Conservation (phyloP, 495 filamentous ascomycete species). For the Aspergillus indologenus region DNA sequence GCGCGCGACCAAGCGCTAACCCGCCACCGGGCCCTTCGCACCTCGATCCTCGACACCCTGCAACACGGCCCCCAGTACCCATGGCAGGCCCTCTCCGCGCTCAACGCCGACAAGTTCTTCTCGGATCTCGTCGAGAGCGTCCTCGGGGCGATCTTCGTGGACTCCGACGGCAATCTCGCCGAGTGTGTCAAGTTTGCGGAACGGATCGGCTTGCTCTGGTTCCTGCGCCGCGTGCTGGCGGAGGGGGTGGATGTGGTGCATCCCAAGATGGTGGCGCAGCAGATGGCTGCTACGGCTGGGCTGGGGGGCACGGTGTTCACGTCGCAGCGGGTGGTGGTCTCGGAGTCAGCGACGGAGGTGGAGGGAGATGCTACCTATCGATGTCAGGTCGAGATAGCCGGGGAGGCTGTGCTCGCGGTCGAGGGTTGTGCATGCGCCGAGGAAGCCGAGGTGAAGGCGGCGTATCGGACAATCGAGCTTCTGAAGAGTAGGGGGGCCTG, state of each 20-base stretch:
- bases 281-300: slow-evolving; percentile 42
- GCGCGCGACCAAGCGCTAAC: slow-evolving; percentile 42
- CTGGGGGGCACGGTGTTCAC: slow-evolving; percentile 2
- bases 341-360: slow-evolving; percentile 6
- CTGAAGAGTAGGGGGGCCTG: slow-evolving; percentile 9
- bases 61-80: slow-evolving; percentile 56
- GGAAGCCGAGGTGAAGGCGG: slow-evolving; percentile 31
- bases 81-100: slow-evolving; percentile 65
- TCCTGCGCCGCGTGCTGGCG: slow-evolving; percentile 56
- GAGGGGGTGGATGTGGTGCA: slow-evolving; percentile 63
- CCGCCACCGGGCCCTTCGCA: slow-evolving; percentile 50
- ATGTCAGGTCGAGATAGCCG: slow-evolving; percentile 3
- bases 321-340: neutral
- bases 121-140: slow-evolving; percentile 82
- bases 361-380: slow-evolving; percentile 5
- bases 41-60: slow-evolving; percentile 50
- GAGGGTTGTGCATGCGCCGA: slow-evolving; percentile 23
- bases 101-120: slow-evolving; percentile 75
- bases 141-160: slow-evolving; percentile 82
- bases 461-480: slow-evolving; percentile 16
- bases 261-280: slow-evolving; percentile 69
- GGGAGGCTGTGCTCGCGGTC: slow-evolving; percentile 10
- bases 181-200: slow-evolving; percentile 58
- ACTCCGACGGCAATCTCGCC: slow-evolving; percentile 60
- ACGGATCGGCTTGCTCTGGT: slow-evolving; percentile 60